Evolutionary conservation across 306 rosid species (phyloP), one percentile per base, ranked within the genome.

Genomic region (Begonia fuchsioides): DNA sequence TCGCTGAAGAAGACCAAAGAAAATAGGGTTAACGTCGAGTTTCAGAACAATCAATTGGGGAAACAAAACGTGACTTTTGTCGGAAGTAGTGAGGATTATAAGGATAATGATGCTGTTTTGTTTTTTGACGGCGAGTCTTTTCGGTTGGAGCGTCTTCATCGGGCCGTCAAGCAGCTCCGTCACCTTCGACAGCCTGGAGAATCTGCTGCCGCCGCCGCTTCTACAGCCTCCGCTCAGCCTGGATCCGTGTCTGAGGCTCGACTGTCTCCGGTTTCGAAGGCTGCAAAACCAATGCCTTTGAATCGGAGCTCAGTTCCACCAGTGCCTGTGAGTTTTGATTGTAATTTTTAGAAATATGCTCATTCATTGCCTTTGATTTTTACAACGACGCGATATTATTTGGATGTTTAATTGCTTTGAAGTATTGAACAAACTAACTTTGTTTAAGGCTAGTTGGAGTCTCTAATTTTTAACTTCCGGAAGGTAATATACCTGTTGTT

Each of bases 61-160:
- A 90, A 81, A 51, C 94, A 93, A 8, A 90, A 88, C 54, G 88
- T 81, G 38, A 68, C 86, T n/a, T 90, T 90, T 49, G 88, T 84
- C 52, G 97, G 97, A 3, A 83, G 69, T 38, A 76, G 83, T 15
- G 95, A 88, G 80, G 95, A 84, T 17, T 81, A 76, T 68, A 84
- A 74, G 61, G 88, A 83, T 13, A 81, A 71, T 35, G 95, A 88
- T 58, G 95, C 84, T 49, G 93, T 84, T 14, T 71, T 88, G 76
- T 84, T 84, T 51, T 84, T 88, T 45, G 93, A 84, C 49, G 95
- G 95, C 8, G 64, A 70, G 69, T 72, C 80, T 13, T 73, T 84
- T 60, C 74, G 93, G 10, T 52, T 78, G 60, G 96, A 87, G 71
- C 73, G 83, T 56, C 88, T 80, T 50, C 86, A 83, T 58, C 59